Evolutionary conservation across 805 yeast species (phyloP).

Genomic region (Tanozyma kutaoensis): DNA sequence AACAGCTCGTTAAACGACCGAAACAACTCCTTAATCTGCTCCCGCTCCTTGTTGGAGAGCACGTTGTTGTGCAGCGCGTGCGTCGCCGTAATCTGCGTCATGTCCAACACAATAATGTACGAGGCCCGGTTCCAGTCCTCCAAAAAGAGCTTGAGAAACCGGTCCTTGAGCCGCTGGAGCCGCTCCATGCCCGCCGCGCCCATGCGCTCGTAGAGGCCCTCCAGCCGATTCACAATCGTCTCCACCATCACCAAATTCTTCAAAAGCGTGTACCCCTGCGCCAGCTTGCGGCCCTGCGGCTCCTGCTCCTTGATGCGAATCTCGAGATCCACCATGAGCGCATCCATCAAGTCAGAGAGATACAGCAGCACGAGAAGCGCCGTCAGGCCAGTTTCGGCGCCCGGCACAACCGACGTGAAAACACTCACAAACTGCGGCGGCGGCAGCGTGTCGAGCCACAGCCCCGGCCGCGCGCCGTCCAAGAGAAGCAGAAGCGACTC

Average conservation of each 20-base stretch:
- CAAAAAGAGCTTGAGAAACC: constrained; percentile 60
- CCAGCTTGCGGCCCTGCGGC: constrained; percentile 21
- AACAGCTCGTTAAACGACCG: constrained; percentile 70
- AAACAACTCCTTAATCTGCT: constrained; percentile 73
- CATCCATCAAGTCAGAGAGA: constrained; percentile 69
- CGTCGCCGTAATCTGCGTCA: constrained; percentile 51
- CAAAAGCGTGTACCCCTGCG: constrained; percentile 57
- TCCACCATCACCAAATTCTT: constrained; percentile 67
- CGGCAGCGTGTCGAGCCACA: constrained; percentile 56
- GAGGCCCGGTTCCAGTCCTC: constrained; percentile 75
- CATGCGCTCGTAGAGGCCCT: constrained; percentile 36
- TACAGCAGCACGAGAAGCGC: constrained; percentile 46
- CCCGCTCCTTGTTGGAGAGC: constrained; percentile 57
- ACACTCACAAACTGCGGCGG: constrained; percentile 31
- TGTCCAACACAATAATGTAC: constrained; percentile 57
- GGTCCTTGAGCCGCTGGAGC: constrained; percentile 53
- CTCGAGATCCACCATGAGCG: constrained; percentile 53
- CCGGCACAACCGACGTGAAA: constrained; percentile 35
- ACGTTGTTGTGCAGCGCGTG: constrained; percentile 26
- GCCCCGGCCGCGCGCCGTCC: constrained; percentile 38
- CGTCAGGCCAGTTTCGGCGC: constrained; percentile 10
- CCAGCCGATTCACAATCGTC: constrained; percentile 49
- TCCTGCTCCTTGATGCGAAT: constrained; percentile 33
- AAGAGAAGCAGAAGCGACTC: constrained; percentile 39
- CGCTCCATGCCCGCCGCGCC: constrained; percentile 51